A percentile compares a stretch with the other conserved stretches of the same genome.
These are phyloP conservation scores for Candida sakaeoensis DNA, from an alignment of 805 yeast species.

Conservation along the genomic window DNA sequence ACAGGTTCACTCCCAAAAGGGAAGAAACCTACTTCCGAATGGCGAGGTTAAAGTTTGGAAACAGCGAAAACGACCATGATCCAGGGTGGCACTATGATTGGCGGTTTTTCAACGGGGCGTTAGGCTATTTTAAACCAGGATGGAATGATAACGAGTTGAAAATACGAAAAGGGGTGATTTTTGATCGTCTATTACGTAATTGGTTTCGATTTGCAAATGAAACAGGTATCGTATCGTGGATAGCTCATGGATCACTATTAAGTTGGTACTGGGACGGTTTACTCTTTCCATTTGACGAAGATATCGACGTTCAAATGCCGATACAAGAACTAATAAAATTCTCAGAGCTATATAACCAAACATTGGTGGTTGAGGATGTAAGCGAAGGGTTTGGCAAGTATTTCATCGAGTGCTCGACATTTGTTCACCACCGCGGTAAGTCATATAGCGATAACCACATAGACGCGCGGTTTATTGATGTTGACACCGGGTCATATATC, in stretches of 20 bases:
- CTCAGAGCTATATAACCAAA: conserved; percentile 26
- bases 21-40: conserved; percentile 36
- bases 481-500: conserved; percentile 54
- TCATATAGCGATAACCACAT: conserved; percentile 26
- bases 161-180: conserved; percentile 17
- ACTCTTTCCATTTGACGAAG: conserved; percentile 29
- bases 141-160: conserved; percentile 22
- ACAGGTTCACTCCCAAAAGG: conserved; percentile 13
- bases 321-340: conserved; percentile 23
- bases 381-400: conserved; percentile 27
- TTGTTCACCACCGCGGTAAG: conserved; percentile 27
- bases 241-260: conserved; percentile 29
- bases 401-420: conserved; percentile 30
- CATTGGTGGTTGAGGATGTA: conserved; percentile 29
- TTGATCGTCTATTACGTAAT: conserved; percentile 19
- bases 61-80: conserved; percentile 29
- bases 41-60: conserved; percentile 20
- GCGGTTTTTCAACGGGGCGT: conserved; percentile 54
- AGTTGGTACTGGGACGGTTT: conserved; percentile 34
- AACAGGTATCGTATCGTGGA: conserved; percentile 28
- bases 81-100: conserved; percentile 56
- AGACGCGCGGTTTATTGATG: conserved; percentile 55
- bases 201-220: conserved; percentile 30
- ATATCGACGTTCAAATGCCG: conserved; percentile 32
- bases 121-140: conserved; percentile 38